Evolutionary conservation across 192 early-diverging fungal species (phyloP), one percentile per base, ranked within the genome.

Genomic region (Coemansia pectinata): DNA sequence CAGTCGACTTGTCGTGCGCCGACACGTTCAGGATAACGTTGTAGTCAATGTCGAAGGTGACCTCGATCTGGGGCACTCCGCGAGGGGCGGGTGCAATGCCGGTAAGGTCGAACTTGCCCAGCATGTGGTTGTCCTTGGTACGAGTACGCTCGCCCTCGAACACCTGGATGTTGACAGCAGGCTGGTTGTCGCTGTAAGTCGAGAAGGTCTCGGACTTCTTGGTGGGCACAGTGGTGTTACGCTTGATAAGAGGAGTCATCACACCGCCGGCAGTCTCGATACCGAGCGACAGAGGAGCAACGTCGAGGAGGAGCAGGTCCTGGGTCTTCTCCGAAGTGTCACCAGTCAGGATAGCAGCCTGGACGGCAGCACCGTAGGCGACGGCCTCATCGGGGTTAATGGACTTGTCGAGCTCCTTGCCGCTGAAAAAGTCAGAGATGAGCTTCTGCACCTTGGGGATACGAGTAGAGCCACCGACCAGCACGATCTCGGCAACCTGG

Each of bases 351-450:
- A 99, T 97, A 63, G 95, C 94, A 65, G 95, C 97, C 87, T 97
- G 97, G 78, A 97, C 96, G 76, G 96, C 95, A 62, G 97, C 97
- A 87, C 97, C 97, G 79, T 96, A 97, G 72, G 97, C 97, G 69
- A 97, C 97, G 63, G 96, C 96, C 86, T 99, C 96, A 86, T 99
- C 96, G 72, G 96, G 97, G 91, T 99, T 97, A 87, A 98, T 96
- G 67, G 94, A 95, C 89, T 93, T 95, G 92, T 96, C 95, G 80
- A 93, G 95, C 88, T 98, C 94, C 90, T 98, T 98, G 76, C 95
- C 95, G 91, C 94, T 96, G 86, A 98, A 98, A 90, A 90, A 97
- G 89, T 97, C 95, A 41, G 93, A 92, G 77, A 98, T 91, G 83
- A 98, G 91, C 89, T 96, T 94, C 86, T 96, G 95, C 82, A 98